Evolutionary conservation across 495 filamentous ascomycete genomes (phyloP), one percentile per base, ranked within the genome.

Genomic region (Lichenothelia convexa): DNA sequence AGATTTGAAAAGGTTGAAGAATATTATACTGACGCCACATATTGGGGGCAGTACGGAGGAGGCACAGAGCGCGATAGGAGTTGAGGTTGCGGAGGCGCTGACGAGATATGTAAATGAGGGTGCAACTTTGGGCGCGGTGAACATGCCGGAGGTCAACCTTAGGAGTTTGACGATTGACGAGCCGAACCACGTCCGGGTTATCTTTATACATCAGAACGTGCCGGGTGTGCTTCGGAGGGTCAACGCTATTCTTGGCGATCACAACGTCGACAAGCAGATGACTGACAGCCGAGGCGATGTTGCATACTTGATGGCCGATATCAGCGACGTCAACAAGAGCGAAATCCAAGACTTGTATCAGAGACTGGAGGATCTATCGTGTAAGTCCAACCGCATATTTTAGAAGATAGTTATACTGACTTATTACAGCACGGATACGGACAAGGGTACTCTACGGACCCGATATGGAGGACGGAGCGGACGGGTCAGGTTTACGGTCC

Each of bases 201-300:
- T 94, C 50, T 99, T 82, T 57, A 89, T 99, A 49, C 91, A 99
- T 58, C 74, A 72, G 49, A 99, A 95, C 53, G 72, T 93, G 38
- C 89, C 89, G 21, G 89, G 89, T 58, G 89, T 99, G 39, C 63
- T 99, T 54, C 43, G 49, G 5, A 70, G 80, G 78, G 84, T 97
- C 32, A 99, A 95, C 61, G 77, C 84, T 46, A 80, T 94, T 38
- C 71, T 95, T 41, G 81, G 73, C 12, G 75, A 89, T 38, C 86
- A 99, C 60, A 99, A 99, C 51, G 84, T 99, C 42, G 89, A 93
- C 53, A 94, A 93, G 63, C 91, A 99, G 56, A 94, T 85, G 62
- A 86, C 82, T 21, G 91, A 94, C 54, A 89, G 75, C 60, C 75
- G 79, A 63, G 89, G 84, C 45, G 87, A 94, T 32, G 68, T 85